Base-by-base conservation (phyloP, 2,329 filamentous ascomycete genomes). In the Talaromyces marneffei region DNA sequence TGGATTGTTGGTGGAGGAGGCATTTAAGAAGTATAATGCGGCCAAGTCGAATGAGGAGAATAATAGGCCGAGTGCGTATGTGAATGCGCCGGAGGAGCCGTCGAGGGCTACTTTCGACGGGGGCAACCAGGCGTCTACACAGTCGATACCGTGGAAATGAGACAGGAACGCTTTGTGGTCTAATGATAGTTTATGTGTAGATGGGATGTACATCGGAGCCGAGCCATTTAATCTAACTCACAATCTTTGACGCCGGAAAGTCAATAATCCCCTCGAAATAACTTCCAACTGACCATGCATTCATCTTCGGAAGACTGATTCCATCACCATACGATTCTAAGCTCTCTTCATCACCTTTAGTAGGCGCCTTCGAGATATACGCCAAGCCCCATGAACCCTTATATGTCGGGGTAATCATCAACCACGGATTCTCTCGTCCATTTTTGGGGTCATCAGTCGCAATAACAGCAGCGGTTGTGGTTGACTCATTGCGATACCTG, bases 1-100 rank as follows among this genome's bases (percentile, higher is more conserved):
- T 12, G 62, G 62, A 3, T 37, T 62, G 42, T 53, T 64, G 35
- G 60, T 64, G 4, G 62, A 64, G 12, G 60, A 61, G 29, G 56
- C 62, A 1, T 64, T 64, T 23, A 64, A 59, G 40, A 64, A 64
- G 25, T 64, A 62, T 20, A 64, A 64, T 27, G 60, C 56, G 23
- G 62, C 62, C 3, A 64, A 62, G 8, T 39, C 60, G 52, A 64
- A 58, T 39, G 60, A 61, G 37, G 62, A 64, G 35, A 64, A 64
- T 37, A 64, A 64, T 27, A 33, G 57, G 18, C 50, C 60, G 3
- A 57, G 12, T 12, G 57, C 50, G 50, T 64, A 64, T 25, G 29
- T 64, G 6, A 59, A 53, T 29, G 50, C 55, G 10, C 56, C 50
- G 27, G 55, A 58, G 29, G 62, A 64, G 25, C 55, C 60, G 33